Percentiles rank a stretch among this genome's conserved stretches.
Evolutionary conservation across 352 stramenopile genomes (phyloP).

Genomic region (Globisporangium uncinulatum): DNA sequence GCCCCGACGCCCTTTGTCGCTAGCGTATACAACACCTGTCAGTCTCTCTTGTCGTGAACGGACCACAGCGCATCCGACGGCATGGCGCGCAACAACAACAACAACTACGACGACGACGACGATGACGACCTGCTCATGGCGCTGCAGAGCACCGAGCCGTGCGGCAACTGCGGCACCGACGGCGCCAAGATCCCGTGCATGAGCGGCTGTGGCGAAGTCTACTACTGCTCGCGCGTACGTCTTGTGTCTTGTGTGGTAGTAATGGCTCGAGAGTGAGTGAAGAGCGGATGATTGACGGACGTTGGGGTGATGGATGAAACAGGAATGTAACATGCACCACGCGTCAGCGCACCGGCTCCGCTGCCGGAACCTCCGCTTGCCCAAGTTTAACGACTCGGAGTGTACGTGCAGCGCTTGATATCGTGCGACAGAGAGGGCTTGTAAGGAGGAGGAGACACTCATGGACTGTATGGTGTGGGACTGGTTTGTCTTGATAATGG

Average conservation of each 20-base stretch:
- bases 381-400: constrained; percentile 88
- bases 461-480: neutral
- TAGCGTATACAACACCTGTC: neutral
- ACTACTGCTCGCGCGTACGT: constrained; percentile 81
- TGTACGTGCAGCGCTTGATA: constrained; percentile 32
- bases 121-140: constrained; percentile 84
- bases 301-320: neutral
- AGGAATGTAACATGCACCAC: constrained; percentile 88
- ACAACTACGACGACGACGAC: constrained; percentile 82
- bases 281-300: neutral
- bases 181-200: constrained; percentile 84
- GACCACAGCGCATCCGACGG: too few relatives aligned
- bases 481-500: too few relatives aligned
- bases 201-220: constrained; percentile 83
- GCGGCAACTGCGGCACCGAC: constrained; percentile 73
- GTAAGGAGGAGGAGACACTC: neutral
- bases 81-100: constrained; percentile 36
- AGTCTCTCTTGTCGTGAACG: too few relatives aligned
- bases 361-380: constrained; percentile 81
- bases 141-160: constrained; percentile 83
- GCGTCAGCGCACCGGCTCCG: constrained; percentile 81
- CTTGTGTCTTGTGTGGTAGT: neutral
- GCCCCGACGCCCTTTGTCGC: too few relatives aligned
- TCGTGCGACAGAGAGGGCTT: neutral
- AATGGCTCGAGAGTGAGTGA: neutral